These are phyloP conservation scores for Geotrichum carabidarum DNA, from an alignment of 1,139 yeast genomes.

Conservation along the genomic window DNA sequence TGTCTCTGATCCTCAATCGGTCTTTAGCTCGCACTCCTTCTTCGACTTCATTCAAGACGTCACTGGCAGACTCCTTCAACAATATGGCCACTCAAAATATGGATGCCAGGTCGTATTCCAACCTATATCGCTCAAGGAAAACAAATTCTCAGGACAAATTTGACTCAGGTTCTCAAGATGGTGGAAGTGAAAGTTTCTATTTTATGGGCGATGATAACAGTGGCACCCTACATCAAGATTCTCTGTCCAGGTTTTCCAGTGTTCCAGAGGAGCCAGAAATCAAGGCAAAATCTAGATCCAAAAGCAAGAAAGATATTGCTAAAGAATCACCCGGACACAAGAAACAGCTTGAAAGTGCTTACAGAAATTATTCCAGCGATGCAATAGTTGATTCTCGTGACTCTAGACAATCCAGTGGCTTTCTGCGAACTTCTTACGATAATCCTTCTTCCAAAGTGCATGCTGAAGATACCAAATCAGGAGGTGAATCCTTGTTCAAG, in stretches of 20 bases:
- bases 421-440: not conserved
- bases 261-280: slow-evolving; percentile 15
- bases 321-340: slow-evolving; percentile 3
- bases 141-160: not conserved
- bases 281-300: slow-evolving; percentile 9
- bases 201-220: slow-evolving; percentile 8
- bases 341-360: not conserved
- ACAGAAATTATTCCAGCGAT: not conserved
- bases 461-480: not conserved
- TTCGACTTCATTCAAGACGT: slow-evolving; percentile 67
- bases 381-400: not conserved
- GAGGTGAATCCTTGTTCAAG: slow-evolving; percentile 17
- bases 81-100: slow-evolving; percentile 13
- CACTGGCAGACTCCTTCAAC: slow-evolving; percentile 47
- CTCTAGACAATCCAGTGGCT: not conserved
- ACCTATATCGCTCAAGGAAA: slow-evolving; percentile 7
- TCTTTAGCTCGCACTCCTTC: slow-evolving; percentile 74
- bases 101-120: slow-evolving; percentile 2
- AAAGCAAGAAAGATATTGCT: not conserved
- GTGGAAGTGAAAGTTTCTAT: slow-evolving; percentile 4
- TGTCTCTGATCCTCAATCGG: slow-evolving; percentile 64
- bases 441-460: not conserved
- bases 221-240: not conserved
- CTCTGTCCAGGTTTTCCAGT: slow-evolving; percentile 2
- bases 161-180: not conserved